Evolutionary conservation across 164 flowering plant species (phyloP), one percentile per base, ranked within the genome.

Genomic region (Piper betle): DNA sequence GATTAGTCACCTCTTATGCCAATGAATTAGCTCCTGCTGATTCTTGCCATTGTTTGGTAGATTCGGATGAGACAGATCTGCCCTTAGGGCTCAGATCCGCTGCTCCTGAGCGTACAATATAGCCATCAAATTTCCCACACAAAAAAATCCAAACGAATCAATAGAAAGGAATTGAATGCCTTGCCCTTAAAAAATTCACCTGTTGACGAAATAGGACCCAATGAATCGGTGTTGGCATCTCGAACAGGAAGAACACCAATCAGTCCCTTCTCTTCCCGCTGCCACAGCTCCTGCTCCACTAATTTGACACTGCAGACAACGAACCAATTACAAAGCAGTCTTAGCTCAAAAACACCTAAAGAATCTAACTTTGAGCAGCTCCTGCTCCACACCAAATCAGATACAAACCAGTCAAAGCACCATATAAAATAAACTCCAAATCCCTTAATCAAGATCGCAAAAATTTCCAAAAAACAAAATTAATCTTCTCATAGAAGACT

Each of bases 281-380:
- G 99, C 99, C 99, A 94, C 8, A 94, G 69, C 76, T 94, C 99
- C 75, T 94, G 99, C 82, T 94, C 97, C 75, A 94, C 99, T 77
- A 94, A 72, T 69, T 88, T 94, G 69, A 94, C 99, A 77, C 99
- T 93, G 46, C 56, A 60, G 0, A 19, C n/a, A 3, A 2, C 3
- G 3, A 46, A 46, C 33, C 33, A 46, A 46, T 46, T 2, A 46
- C 11, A 46, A 46, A 10, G 2, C 46, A 42, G 9, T 42, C 11
- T 42, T 42, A 42, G 46, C 11, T 6, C 11, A 46, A 46, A 10
- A 46, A 46, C 15, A 15, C 15, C 46, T 10, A 46, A 46, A 46
- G 12, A 9, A 46, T 46, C 50, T 1, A 5, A 46, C 50, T 46
- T 46, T 46, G 15, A 46, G 50, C 50, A 46, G 10, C 50, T 12